Base-by-base conservation (phyloP, 148 eudicot genomes). In the Polygonum aviculare region DNA sequence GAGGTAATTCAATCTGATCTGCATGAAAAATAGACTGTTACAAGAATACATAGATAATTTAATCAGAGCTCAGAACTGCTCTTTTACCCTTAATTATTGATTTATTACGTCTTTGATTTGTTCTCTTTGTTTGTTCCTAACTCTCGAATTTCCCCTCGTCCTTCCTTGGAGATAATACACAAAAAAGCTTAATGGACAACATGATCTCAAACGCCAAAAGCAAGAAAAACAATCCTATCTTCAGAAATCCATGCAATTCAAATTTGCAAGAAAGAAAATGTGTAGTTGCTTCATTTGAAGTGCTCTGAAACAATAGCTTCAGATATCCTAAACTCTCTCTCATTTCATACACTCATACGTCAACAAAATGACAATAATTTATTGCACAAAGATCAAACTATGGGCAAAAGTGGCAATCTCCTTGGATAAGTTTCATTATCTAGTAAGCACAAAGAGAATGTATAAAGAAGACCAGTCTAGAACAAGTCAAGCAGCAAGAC, bases 1-100 rank as follows among this genome's bases (percentile, higher is more conserved):
- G 83, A 44, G 97, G 89, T 83, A 95, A 80, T 36, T 67, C 72
- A 67, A 67, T 16, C n/a, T 36, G n/a, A 36, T 67, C 72, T 67
- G 72, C 72, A 67, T 16, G 33, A 16, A 44, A 36, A 38, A 15
- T 3, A 15, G 21, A 15, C 72, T 35, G 72, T 67, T 67, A 38
- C 4, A 38, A 67, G 21, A 67, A 67, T 6, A 36, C 45, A 67
- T 15, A 38, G 44, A 57, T 57, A 57, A 4, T 57, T n/a, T 21
- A 21, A 57, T 57, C 31, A 57, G n/a, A 51, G 19, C 4, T 18
- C 16, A 51, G 55, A 51, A 44, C 9, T 51, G 55, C 7, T 51
- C n/a, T 51, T 51, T 51, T 18, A 19, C 55, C 5, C 55, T 18
- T 51, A 15, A 51, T 15, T 51, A 51, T 51, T 51, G 55, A 51